These are phyloP conservation scores for Phytopythium vexans DNA, from an alignment of 352 stramenopile species.

Conservation along the genomic window DNA sequence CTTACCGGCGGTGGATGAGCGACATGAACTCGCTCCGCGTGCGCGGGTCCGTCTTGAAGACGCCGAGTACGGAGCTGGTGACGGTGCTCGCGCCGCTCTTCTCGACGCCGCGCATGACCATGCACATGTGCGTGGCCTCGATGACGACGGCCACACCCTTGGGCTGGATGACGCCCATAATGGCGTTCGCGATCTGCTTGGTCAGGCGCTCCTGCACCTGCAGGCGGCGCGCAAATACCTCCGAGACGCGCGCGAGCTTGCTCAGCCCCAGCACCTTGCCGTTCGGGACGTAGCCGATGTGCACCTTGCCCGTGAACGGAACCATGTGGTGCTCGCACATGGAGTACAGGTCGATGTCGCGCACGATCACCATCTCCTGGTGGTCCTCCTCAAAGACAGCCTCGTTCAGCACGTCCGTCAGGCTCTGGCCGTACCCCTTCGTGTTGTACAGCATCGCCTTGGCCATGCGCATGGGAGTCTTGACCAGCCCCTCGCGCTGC, in stretches of 20 bases:
- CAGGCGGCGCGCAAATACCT: conserved; percentile 95
- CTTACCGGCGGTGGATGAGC: conserved; percentile 80
- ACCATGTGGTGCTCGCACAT: conserved; percentile 99
- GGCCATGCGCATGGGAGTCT: conserved; percentile 97
- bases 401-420: conserved; percentile 92
- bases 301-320: conserved; percentile 97
- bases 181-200: conserved; percentile 97
- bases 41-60: conserved; percentile 94
- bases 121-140: conserved; percentile 99
- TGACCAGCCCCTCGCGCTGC: conserved; percentile 91
- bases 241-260: conserved; percentile 98
- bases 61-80: conserved; percentile 96
- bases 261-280: conserved; percentile 97
- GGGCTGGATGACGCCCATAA: conserved; percentile 96
- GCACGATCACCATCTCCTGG: conserved; percentile 99
- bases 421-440: conserved; percentile 91
- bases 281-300: conserved; percentile 94
- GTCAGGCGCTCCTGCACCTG: conserved; percentile 99
- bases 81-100: conserved; percentile 96
- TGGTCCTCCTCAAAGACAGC: conserved; percentile 98
- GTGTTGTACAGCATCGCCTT: conserved; percentile 97
- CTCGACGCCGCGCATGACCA: conserved; percentile 99
- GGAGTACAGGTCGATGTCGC: conserved; percentile 98
- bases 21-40: conserved; percentile 88
- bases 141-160: conserved; percentile 98